Evolutionary conservation across 306 rosid species (phyloP), one percentile per base, ranked within the genome.

Genomic region (Alnus glutinosa): DNA sequence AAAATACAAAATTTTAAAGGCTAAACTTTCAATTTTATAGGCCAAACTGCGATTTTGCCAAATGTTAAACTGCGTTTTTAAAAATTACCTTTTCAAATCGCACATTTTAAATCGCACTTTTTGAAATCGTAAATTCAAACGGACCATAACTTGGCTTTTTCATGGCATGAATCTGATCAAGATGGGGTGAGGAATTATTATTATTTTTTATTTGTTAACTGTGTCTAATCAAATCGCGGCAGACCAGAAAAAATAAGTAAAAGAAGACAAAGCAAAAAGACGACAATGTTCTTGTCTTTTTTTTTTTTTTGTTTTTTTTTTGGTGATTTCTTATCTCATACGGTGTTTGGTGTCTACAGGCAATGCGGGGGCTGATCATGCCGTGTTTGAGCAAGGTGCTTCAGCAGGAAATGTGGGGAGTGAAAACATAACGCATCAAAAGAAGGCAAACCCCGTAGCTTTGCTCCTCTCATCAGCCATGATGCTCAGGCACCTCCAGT

Each of bases 351-450:
- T 78, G 4, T 54, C 54, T 3, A 2, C 85, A 92, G 96, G 96
- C 14, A 93, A 93, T 75, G 92, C 84, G 49, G 97, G 96, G 78
- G 94, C 90, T 15, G 96, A 93, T 70, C 91, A 85, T 55, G 96
- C 96, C 8, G 91, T 93, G 70, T 90, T 93, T 58, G 97, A 90
- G 96, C 96, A 93, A 89, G 97, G 97, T 36, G 95, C 95, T 48
- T 90, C 95, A 8, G 95, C 95, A 70, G 95, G 95, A 70, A 90
- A 88, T 4, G 95, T 93, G 37, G 97, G 96, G 28, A 88, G 84
- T 18, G 97, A 93, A 15, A 93, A 83, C 58, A 0, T 85, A 4
- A 64, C 80, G 85, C 89, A 89, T 73, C 94, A 89, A 70, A 85
- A 82, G 75, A 88, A 59, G 80, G 94, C 94, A 1, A 90, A 93